Conservation (phyloP, 345 rosid species). For the Eucalyptus sp. region DNA sequence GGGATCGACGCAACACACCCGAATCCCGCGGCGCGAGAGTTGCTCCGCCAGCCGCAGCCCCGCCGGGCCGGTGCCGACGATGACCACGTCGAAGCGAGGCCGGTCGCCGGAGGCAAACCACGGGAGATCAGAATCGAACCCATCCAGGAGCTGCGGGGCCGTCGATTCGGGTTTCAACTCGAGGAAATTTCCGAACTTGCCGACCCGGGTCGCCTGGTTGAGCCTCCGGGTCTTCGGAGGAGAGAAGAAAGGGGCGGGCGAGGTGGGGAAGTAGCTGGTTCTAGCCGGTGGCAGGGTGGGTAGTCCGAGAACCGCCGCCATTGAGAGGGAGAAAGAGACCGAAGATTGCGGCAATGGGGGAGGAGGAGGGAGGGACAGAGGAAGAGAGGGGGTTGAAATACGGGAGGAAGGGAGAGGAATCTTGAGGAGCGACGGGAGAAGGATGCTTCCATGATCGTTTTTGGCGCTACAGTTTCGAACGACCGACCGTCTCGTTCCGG, state of each 20-base stretch:
- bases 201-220: background rate
- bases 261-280: background rate
- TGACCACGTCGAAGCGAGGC: conserved; percentile 31
- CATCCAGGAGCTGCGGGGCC: conserved; percentile 14
- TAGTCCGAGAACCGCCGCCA: background rate
- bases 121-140: conserved; percentile 17
- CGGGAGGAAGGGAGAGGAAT: background rate
- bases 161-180: conserved; percentile 29
- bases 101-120: conserved; percentile 20
- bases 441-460: background rate
- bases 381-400: background rate
- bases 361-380: background rate
- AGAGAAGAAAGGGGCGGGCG: background rate
- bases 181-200: conserved; percentile 36
- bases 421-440: background rate
- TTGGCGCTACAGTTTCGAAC: background rate
- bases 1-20: conserved; percentile 62
- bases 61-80: conserved; percentile 61
- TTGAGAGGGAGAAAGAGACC: background rate
- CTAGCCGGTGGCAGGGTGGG: background rate
- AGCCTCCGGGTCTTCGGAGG: background rate
- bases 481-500: background rate
- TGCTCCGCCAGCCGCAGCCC: conserved; percentile 64
- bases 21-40: conserved; percentile 31
- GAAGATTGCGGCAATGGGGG: background rate